These are phyloP conservation scores for Nicotiana obtusifolia DNA, from an alignment of 257 asterid species.

Conservation along the genomic window DNA sequence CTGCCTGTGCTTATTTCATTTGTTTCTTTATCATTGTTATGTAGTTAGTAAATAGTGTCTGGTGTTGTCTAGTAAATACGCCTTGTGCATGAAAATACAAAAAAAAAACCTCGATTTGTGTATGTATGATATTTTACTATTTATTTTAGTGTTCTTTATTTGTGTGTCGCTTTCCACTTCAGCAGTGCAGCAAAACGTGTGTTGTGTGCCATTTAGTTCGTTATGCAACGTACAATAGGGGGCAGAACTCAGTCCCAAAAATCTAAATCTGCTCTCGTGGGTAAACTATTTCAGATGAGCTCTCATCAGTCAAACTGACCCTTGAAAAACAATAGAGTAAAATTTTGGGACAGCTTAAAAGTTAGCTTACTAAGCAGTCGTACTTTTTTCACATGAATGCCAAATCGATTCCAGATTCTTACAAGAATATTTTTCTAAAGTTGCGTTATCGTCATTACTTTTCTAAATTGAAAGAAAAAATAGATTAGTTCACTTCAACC, in stretches of 20 bases:
- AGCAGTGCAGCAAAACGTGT: neutral
- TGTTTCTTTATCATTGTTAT: neutral
- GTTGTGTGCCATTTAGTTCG: neutral
- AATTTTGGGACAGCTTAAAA: too few relatives aligned
- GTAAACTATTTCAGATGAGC: too few relatives aligned
- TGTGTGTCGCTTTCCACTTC: neutral
- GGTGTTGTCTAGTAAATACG: neutral
- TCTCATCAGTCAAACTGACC: too few relatives aligned
- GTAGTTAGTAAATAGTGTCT: neutral
- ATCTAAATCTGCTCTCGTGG: too few relatives aligned
- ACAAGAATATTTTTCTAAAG: too few relatives aligned
- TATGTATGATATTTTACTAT: neutral
- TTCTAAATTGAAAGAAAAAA: neutral
- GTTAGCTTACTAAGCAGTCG: too few relatives aligned
- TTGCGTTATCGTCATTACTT: too few relatives aligned
- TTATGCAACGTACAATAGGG: too few relatives aligned
- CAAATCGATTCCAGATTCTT: too few relatives aligned
- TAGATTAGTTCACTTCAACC: neutral
- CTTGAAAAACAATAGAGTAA: too few relatives aligned
- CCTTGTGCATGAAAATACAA: neutral
- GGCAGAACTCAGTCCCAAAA: too few relatives aligned
- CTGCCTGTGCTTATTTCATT: neutral
- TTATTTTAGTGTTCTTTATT: neutral
- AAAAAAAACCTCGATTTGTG: neutral
- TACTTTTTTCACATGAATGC: too few relatives aligned